Percentiles rank a stretch among this genome's conserved stretches.
phyloP scores from a whole-genome alignment of 2,329 filamentous ascomycete species.

The Fusarium albosuccineum region DNA sequence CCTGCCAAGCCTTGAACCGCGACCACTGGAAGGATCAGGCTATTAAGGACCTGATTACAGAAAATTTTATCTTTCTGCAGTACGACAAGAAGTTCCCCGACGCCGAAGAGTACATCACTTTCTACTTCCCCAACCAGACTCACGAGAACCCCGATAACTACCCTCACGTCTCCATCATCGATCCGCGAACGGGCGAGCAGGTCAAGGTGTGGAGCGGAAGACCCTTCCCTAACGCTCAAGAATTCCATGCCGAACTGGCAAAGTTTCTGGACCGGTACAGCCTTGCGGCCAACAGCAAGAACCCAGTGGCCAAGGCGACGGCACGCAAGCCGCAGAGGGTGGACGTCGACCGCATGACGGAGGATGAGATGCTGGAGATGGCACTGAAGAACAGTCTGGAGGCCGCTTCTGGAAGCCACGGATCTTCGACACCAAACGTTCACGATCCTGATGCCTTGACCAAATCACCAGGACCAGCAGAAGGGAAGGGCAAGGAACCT shows the following conservation, averaged over 20 bases:
- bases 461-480: conserved; percentile 67
- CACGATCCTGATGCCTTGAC: conserved; percentile 92
- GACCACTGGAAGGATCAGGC: conserved; percentile 94
- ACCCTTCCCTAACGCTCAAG: conserved; percentile 79
- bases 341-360: conserved; percentile 90
- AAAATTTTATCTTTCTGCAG: conserved; percentile 97
- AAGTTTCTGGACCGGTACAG: conserved; percentile 99
- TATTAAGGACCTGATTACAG: conserved; percentile 83
- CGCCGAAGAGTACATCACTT: conserved; percentile 85
- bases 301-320: conserved; percentile 80
- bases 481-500: conserved; percentile 69
- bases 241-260: conserved; percentile 91
- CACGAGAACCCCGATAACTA: conserved; percentile 90
- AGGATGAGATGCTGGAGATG: conserved; percentile 97
- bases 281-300: conserved; percentile 87
- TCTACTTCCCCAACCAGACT: conserved; percentile 81
- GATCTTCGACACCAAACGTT: conserved; percentile 64
- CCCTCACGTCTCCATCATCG: conserved; percentile 95
- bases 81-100: conserved; percentile 88
- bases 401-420: conserved; percentile 54
- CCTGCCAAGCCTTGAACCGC: conserved; percentile 92
- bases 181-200: conserved; percentile 95
- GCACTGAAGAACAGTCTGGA: conserved; percentile 90
- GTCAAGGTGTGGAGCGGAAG: conserved; percentile 95
- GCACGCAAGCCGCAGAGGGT: conserved; percentile 76